Base-by-base conservation (phyloP, 306 rosid species). In the Neltuma alba region DNA sequence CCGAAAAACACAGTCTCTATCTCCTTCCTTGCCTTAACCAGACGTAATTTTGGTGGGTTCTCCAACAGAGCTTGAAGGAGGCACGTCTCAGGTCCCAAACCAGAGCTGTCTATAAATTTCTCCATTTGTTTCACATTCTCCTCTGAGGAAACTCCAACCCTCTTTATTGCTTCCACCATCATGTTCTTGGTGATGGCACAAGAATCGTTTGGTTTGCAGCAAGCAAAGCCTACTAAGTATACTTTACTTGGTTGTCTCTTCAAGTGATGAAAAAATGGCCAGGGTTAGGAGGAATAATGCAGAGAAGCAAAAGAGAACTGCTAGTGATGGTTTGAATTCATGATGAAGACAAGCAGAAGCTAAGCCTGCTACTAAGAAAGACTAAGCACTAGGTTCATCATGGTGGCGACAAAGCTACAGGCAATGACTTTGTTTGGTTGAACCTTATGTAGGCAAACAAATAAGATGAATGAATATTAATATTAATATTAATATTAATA, bases 211-310 rank as follows among this genome's bases (percentile, higher is more conserved):
- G 81, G 74, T 14, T 82, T 82, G 10, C 76, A 76, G 55, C 85
- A 82, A 25, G 81, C 77, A 61, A 82, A 76, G 76, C 76, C 85
- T 42, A 82, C 57, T 36, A 82, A 71, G 21, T 82, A 82, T 20
- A 82, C 65, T 0, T 50, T 70, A 64, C 61, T 61, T 31, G 64
- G 75, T 1, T 6, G 8, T 16, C 9, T 81, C 44, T 15, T 75
- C 13, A 58, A 37, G 65, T 67, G 25, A n/a, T 20, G 20, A 38
- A 5, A 5, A 5, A 11, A 25, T 58, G 33, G 33, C 20, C 7
- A 82, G 3, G 33, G 16, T 0, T 25, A 58, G 7, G 1, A 82
- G 3, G 44, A 40, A 10, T 0, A 75, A 30, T 4, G 76, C 48
- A 2, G 41, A 50, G 41, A 79, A n/a, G 55, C 50, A 50, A 1